Evolutionary conservation across 2,329 filamentous ascomycete species (phyloP), one percentile per base, ranked within the genome.

Genomic region (Aspergillus ustus): DNA sequence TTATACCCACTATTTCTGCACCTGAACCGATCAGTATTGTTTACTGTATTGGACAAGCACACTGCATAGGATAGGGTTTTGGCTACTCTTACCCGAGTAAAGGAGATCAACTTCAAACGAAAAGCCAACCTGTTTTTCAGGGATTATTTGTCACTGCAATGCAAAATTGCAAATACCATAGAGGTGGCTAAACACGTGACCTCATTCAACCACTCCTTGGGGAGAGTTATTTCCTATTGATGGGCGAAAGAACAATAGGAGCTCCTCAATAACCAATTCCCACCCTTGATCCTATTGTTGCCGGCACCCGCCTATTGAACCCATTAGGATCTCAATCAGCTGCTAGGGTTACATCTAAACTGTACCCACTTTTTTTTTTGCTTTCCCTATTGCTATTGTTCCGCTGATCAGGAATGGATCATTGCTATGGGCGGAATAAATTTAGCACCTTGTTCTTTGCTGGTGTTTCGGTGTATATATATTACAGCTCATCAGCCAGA

Each of bases 161-260:
- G 31, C 11, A 11, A 9, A 19, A 20, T 40, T 31, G 13, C 13
- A 25, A 50, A 28, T 51, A 20, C n/a, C 31, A 43, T 19, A 40
- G 54, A 57, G 15, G 29, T 34, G 20, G 25, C 7, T 5, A 9
- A 13, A 43, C 67, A 69, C 62, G 64, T 69, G 64, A 70, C 29
- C 7, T 22, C 58, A 64, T 63, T 63, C 61, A 55, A 31, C 43
- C 37, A 25, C 31, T 50, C 29, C 4, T 31, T 31, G n/a, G 48
- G 48, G 15, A 49, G 11, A 6, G 11, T 15, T 7, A 13, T 44
- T 54, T 51, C 53, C 62, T 64, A 67, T 70, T 69, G 67, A 69
- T 49, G 49, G 31, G 13, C 2, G 15, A 29, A n/a, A 67, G 66
- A 68, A 68, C 66, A 69, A 70, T 69, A 62, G 48, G 50, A 53